These are phyloP conservation scores for Monosporascus cannonballus DNA, from an alignment of 2,329 filamentous ascomycete species.

Conservation along the genomic window DNA sequence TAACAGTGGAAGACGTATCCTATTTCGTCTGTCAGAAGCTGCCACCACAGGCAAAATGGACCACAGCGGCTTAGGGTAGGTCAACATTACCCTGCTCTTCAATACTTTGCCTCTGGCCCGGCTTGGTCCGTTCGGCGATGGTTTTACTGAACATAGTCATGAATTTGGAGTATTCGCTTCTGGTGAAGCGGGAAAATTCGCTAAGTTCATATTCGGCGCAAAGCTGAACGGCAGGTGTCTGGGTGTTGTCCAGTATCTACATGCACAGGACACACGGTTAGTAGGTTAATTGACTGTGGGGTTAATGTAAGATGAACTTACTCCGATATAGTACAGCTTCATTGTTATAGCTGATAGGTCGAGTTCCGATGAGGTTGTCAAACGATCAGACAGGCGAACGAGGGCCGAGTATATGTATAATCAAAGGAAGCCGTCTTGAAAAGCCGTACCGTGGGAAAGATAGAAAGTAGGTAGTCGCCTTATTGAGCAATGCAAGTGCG, in stretches of 20 bases:
- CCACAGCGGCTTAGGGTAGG: too few relatives aligned
- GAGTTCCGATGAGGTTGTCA: too few relatives aligned
- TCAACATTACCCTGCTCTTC: constrained; percentile 62
- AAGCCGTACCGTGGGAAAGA: too few relatives aligned
- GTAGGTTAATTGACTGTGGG: constrained; percentile 20
- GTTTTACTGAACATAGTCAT: constrained; percentile 84
- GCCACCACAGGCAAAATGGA: too few relatives aligned
- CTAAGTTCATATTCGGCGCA: constrained; percentile 70
- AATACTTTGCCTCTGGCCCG: constrained; percentile 79
- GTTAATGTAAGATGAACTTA: constrained; percentile 39
- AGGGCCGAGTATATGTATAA: too few relatives aligned
- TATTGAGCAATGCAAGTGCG: too few relatives aligned
- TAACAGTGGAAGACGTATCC: constrained; percentile 76
- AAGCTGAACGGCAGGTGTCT: constrained; percentile 63
- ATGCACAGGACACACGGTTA: neutral
- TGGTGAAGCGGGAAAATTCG: constrained; percentile 74
- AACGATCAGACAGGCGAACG: too few relatives aligned
- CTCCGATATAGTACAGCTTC: constrained; percentile 86
- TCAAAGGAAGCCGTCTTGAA: too few relatives aligned
- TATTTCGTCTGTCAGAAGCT: constrained; percentile 14
- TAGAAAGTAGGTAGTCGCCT: too few relatives aligned
- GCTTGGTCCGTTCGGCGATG: constrained; percentile 75
- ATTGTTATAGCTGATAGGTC: constrained; percentile 40
- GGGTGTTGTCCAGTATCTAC: constrained; percentile 7
- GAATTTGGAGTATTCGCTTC: constrained; percentile 41